These are phyloP conservation scores for Atalantia buxifolia DNA, from an alignment of 345 rosid species.

Conservation along the genomic window DNA sequence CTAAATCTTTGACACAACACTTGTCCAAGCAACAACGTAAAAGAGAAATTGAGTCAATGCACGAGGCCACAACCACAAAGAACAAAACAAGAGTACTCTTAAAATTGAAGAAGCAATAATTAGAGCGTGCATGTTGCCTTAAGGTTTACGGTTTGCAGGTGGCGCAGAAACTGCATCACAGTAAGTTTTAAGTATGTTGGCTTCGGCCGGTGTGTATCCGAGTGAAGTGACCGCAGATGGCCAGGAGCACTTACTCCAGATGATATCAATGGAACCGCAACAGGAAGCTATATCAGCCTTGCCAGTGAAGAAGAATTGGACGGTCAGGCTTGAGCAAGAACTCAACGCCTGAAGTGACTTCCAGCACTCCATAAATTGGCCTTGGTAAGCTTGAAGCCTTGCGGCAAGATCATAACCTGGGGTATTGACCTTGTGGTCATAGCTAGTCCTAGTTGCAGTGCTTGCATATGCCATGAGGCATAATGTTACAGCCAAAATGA, in stretches of 20 bases:
- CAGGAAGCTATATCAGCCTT: not conserved
- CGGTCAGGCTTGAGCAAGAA: not conserved
- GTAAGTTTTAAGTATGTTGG: not conserved
- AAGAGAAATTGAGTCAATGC: too few species aligned
- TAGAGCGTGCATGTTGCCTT: too few species aligned
- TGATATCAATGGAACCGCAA: not conserved
- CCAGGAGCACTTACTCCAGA: not conserved
- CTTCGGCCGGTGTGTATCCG: not conserved
- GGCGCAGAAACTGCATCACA: not conserved
- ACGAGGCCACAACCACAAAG: too few species aligned
- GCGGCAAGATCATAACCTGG: not conserved
- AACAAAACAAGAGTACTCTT: too few species aligned
- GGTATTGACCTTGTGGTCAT: not conserved
- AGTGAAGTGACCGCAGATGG: not conserved
- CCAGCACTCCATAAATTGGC: not conserved
- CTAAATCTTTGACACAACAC: too few species aligned
- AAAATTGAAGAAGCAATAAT: too few species aligned
- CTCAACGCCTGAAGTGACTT: not conserved
- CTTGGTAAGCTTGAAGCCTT: not conserved
- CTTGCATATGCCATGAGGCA: not conserved
- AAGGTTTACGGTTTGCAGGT: not conserved
- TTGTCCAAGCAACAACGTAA: too few species aligned
- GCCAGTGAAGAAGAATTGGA: not conserved
- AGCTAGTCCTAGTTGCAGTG: not conserved
- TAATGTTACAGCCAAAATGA: not conserved